Percentiles rank a stretch among this genome's conserved stretches.
Evolutionary conservation across 495 filamentous ascomycete species (phyloP).

Genomic region (Aspergillus mulundensis): DNA sequence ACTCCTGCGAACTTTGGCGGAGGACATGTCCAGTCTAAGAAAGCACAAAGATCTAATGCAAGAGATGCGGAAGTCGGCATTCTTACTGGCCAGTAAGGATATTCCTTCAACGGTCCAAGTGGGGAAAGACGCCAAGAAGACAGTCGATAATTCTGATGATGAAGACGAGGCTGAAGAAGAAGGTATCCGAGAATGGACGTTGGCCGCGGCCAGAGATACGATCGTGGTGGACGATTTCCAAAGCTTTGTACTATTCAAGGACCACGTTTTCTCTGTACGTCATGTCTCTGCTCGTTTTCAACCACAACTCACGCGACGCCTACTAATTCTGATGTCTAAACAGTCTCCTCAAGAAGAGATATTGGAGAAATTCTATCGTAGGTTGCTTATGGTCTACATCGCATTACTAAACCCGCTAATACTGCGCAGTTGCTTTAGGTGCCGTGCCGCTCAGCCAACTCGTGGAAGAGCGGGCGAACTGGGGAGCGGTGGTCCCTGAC

Average conservation of each 20-base stretch:
- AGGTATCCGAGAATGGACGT: slow-evolving; percentile 69
- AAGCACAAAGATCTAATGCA: slow-evolving; percentile 71
- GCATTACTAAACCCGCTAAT: neutral
- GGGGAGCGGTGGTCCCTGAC: slow-evolving; percentile 49
- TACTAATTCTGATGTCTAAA: no score
- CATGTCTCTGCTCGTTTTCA: neutral
- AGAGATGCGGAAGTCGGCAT: slow-evolving; percentile 70
- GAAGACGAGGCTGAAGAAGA: slow-evolving; percentile 54
- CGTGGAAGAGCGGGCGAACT: slow-evolving; percentile 44
- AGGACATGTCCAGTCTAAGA: slow-evolving; percentile 62
- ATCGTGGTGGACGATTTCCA: slow-evolving; percentile 84
- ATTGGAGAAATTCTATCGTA: slow-evolving; percentile 74
- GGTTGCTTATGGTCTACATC: neutral
- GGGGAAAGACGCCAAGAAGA: slow-evolving; percentile 23
- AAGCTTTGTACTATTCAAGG: slow-evolving; percentile 78
- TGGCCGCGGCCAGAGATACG: slow-evolving; percentile 64
- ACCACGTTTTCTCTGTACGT: slow-evolving; percentile 58
- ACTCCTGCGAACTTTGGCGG: slow-evolving; percentile 71
- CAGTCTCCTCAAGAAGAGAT: slow-evolving; percentile 77
- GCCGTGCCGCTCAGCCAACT: slow-evolving; percentile 39
- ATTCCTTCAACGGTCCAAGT: slow-evolving; percentile 39
- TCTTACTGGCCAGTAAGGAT: slow-evolving; percentile 76
- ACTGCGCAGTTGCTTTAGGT: slow-evolving; percentile 35
- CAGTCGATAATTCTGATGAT: slow-evolving; percentile 31
- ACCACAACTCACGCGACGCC: no score